These are phyloP conservation scores for Pisolithus tinctorius DNA, from an alignment of 768 basidiomycete species.

Conservation along the genomic window DNA sequence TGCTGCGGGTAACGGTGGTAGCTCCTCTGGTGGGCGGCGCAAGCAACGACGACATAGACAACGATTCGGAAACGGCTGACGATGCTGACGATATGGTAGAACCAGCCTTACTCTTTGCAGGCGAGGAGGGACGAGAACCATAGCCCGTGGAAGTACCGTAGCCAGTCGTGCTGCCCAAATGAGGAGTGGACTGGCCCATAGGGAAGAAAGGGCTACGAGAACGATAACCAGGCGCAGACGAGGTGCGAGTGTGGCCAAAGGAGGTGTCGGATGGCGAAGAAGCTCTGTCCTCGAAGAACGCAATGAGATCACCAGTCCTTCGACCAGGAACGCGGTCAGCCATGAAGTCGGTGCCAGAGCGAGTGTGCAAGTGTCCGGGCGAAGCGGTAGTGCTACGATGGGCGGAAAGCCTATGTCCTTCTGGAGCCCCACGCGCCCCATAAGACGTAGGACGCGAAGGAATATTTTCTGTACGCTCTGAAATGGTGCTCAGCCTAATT, in stretches of 20 bases:
- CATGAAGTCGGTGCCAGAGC: slow-evolving; percentile 53
- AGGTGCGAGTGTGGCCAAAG: slow-evolving; percentile 44
- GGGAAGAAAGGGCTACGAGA: slow-evolving; percentile 25
- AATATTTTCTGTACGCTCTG: slow-evolving; percentile 69
- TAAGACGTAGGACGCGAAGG: slow-evolving; percentile 50
- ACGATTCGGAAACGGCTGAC: slow-evolving; percentile 14
- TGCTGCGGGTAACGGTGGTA: slow-evolving; percentile 21
- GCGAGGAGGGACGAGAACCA: slow-evolving; percentile 42
- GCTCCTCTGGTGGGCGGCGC: slow-evolving; percentile 40
- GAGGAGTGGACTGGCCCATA: slow-evolving; percentile 34
- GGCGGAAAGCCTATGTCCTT: slow-evolving; percentile 41
- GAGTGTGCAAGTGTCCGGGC: slow-evolving; percentile 38
- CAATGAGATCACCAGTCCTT: slow-evolving; percentile 64
- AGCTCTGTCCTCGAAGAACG: slow-evolving; percentile 60
- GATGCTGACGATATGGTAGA: slow-evolving; percentile 24
- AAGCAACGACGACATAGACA: slow-evolving; percentile 37
- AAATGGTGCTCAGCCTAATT: slow-evolving; percentile 61
- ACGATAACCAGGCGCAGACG: slow-evolving; percentile 42
- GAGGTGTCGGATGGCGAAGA: slow-evolving; percentile 30
- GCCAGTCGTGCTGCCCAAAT: slow-evolving; percentile 29
- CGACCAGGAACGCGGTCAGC: slow-evolving; percentile 44
- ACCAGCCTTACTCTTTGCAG: slow-evolving; percentile 36
- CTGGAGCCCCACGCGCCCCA: slow-evolving; percentile 30
- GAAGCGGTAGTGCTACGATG: slow-evolving; percentile 33
- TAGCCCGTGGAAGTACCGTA: slow-evolving; percentile 25